These are phyloP conservation scores for Paraphoma chrysanthemicola DNA, from an alignment of 2,329 filamentous ascomycete genomes.

Conservation along the genomic window DNA sequence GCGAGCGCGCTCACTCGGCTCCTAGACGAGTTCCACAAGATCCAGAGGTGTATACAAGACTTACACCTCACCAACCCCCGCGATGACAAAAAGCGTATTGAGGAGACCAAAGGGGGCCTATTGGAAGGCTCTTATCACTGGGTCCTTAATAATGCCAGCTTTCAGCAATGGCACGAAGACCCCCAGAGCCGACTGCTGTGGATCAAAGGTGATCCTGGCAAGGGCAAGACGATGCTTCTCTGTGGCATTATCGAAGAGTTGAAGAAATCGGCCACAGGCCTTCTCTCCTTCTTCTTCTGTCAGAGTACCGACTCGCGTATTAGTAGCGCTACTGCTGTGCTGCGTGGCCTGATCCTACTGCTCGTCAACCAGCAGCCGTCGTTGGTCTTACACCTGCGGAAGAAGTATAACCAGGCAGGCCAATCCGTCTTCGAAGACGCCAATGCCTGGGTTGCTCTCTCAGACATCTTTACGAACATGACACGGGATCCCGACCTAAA, in stretches of 20 bases:
- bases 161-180: background rate
- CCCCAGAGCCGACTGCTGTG: background rate
- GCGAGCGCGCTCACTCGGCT: no score
- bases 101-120: no score
- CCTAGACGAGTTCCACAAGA: background rate
- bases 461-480: constrained; percentile 48
- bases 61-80: no score
- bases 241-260: constrained; percentile 34
- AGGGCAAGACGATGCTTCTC: constrained; percentile 9
- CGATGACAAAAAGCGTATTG: no score
- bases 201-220: constrained; percentile 6
- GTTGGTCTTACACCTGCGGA: constrained; percentile 23
- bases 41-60: background rate
- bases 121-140: no score
- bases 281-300: constrained; percentile 51
- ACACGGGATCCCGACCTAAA: constrained; percentile 41
- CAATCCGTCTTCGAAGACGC: constrained; percentile 30
- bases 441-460: constrained; percentile 28
- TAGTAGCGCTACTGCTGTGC: constrained; percentile 49
- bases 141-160: no score
- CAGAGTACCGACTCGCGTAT: constrained; percentile 54
- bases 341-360: constrained; percentile 54
- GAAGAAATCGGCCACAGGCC: constrained; percentile 18
- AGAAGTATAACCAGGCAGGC: constrained; percentile 34
- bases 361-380: constrained; percentile 45